Evolutionary conservation across 1,284 basidiomycete genomes (phyloP), one percentile per base, ranked within the genome.

Genomic region (Pholiota adiposa): DNA sequence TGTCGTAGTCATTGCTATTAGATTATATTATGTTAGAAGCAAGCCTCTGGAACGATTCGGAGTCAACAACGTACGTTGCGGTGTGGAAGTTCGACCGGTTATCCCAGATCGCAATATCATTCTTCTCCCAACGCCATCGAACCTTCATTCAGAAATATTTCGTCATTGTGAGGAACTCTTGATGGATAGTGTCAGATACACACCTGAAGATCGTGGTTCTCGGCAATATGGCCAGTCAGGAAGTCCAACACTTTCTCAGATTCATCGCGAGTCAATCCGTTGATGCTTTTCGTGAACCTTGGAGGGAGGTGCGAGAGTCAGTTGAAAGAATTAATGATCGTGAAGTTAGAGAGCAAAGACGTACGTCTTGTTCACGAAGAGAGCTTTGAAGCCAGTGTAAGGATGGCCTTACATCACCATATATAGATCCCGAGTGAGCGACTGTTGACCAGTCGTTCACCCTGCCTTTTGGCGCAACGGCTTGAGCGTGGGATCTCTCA

Each of bases 371-470:
- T 90, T 89, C 56, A 90, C 86, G 66, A 86, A 90, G 27, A 90
- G 71, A 0, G 77, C 74, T 69, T 89, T 88, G 79, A 80, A 88
- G 2, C 88, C 88, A n/a, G n/a, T n/a, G n/a, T n/a, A n/a, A n/a
- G n/a, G n/a, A n/a, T n/a, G n/a, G n/a, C n/a, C n/a, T n/a, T n/a
- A n/a, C n/a, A n/a, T n/a, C n/a, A n/a, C n/a, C n/a, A n/a, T n/a
- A n/a, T n/a, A n/a, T n/a, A n/a, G n/a, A n/a, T n/a, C n/a, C n/a
- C n/a, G n/a, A n/a, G n/a, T n/a, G n/a, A n/a, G n/a, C n/a, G n/a
- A n/a, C n/a, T n/a, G n/a, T n/a, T n/a, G n/a, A n/a, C n/a, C n/a
- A n/a, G n/a, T n/a, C n/a, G n/a, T n/a, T n/a, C n/a, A n/a, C n/a
- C n/a, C n/a, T n/a, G n/a, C n/a, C n/a, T n/a, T n/a, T n/a, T n/a